phyloP scores from a whole-genome alignment of 2,329 filamentous ascomycete species.

The Trichophyton schoenleinii region DNA sequence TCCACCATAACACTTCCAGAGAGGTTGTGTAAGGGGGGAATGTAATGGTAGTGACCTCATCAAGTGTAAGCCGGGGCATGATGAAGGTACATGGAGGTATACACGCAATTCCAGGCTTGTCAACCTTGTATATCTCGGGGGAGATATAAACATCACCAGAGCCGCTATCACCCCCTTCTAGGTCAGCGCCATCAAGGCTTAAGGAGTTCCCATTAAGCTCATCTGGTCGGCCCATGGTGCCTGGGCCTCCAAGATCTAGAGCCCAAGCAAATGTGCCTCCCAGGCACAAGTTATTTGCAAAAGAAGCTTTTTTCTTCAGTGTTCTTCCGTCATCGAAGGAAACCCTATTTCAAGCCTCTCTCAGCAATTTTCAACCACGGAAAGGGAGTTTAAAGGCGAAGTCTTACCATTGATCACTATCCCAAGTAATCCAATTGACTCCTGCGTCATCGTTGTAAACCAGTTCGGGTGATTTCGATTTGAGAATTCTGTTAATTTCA shows the following conservation, averaged over 20 bases:
- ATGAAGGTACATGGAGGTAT: constrained; percentile 15
- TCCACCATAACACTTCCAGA: constrained; percentile 9
- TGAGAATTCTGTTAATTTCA: constrained; percentile 24
- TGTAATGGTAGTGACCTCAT: constrained; percentile 11
- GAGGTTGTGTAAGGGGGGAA: constrained; percentile 13
- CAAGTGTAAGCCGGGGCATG: constrained; percentile 11
- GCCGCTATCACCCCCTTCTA: constrained; percentile 6
- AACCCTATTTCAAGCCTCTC: constrained; percentile 7
- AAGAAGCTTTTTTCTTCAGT: constrained; percentile 23
- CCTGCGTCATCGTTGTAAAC: constrained; percentile 5
- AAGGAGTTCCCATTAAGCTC: neutral
- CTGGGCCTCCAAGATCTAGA: constrained; percentile 8
- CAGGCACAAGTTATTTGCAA: constrained; percentile 21
- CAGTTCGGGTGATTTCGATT: neutral
- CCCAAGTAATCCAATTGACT: constrained; percentile 6
- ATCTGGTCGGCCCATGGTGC: constrained; percentile 5
- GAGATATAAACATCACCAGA: constrained; percentile 14
- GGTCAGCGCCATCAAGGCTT: constrained; percentile 8
- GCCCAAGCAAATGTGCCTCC: constrained; percentile 17
- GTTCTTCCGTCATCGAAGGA: constrained; percentile 25
- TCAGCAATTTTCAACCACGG: neutral
- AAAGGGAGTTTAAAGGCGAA: neutral
- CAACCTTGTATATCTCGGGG: constrained; percentile 11
- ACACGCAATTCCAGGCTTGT: constrained; percentile 11
- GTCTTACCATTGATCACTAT: constrained; percentile 6